These are phyloP conservation scores for Bacterosira constricta DNA, from an alignment of 108 stramenopile genomes.

Conservation along the genomic window DNA sequence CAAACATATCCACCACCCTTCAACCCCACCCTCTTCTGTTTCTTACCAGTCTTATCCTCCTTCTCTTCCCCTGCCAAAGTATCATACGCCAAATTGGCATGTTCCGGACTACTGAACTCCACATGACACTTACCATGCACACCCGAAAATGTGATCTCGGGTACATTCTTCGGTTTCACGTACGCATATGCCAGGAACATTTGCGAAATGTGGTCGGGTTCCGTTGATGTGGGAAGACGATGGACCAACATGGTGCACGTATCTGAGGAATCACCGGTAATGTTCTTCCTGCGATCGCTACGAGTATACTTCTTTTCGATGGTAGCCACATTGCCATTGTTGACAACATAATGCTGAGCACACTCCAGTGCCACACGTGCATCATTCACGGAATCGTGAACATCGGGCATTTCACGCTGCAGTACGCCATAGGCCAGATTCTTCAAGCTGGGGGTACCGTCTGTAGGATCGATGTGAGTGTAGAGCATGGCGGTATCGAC, in stretches of 20 bases:
- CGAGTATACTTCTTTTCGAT: slow-evolving; percentile 55
- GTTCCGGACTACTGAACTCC: slow-evolving; percentile 55
- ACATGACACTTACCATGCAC: slow-evolving; percentile 75
- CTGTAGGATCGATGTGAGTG: background rate
- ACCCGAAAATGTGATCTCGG: slow-evolving; percentile 67
- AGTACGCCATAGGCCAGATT: slow-evolving; percentile 68
- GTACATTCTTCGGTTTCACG: slow-evolving; percentile 62
- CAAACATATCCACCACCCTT: slow-evolving; percentile 73
- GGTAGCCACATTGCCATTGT: slow-evolving; percentile 60
- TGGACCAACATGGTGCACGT: slow-evolving; percentile 74
- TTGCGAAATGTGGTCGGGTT: slow-evolving; percentile 54
- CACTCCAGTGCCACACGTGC: slow-evolving; percentile 73
- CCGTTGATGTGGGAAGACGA: slow-evolving; percentile 67
- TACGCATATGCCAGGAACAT: slow-evolving; percentile 77
- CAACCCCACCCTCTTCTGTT: slow-evolving; percentile 87
- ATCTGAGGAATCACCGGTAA: slow-evolving; percentile 8
- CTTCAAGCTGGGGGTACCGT: slow-evolving; percentile 67
- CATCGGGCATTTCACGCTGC: slow-evolving; percentile 78
- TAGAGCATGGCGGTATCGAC: slow-evolving; percentile 91
- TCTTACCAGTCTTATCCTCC: slow-evolving; percentile 80
- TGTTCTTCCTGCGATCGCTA: slow-evolving; percentile 5
- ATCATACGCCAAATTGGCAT: slow-evolving; percentile 80
- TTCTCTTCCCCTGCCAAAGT: slow-evolving; percentile 63
- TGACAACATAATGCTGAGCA: slow-evolving; percentile 48
- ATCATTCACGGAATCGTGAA: slow-evolving; percentile 89